Percentiles rank a stretch among this genome's conserved stretches.
Conservation (phyloP, 768 basidiomycete genomes). For the Clitopilus hobsonii region DNA sequence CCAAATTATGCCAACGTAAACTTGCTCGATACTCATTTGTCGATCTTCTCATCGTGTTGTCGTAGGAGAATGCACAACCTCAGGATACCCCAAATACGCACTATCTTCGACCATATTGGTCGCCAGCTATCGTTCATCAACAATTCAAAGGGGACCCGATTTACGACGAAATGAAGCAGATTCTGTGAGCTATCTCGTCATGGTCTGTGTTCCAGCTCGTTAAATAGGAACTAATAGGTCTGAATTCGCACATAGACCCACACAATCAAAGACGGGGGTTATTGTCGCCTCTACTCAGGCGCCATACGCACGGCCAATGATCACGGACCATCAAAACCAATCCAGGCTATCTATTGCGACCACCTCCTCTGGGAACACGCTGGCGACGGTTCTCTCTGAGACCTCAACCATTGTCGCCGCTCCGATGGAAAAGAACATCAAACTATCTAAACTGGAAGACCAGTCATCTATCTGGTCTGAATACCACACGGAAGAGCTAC, state of each 20-base stretch:
- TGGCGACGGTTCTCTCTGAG: neutral
- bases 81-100: too few species aligned
- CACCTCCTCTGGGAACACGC: constrained; percentile 4
- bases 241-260: neutral
- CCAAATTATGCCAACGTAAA: too few species aligned
- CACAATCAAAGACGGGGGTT: neutral
- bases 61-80: too few species aligned
- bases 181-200: neutral
- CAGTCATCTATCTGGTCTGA: constrained; percentile 44
- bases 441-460: constrained; percentile 19
- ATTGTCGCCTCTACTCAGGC: neutral
- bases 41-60: too few species aligned
- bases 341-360: neutral
- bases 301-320: too few species aligned
- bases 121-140: neutral
- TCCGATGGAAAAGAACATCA: constrained; percentile 12
- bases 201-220: neutral
- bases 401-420: constrained; percentile 10
- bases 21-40: too few species aligned
- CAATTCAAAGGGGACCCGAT: neutral
- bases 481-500: constrained; percentile 44
- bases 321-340: neutral
- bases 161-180: neutral
- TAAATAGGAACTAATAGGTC: neutral
- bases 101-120: too few species aligned